Base-by-base conservation (phyloP, 2,329 filamentous ascomycete genomes). In the Colletotrichum camelliae region DNA sequence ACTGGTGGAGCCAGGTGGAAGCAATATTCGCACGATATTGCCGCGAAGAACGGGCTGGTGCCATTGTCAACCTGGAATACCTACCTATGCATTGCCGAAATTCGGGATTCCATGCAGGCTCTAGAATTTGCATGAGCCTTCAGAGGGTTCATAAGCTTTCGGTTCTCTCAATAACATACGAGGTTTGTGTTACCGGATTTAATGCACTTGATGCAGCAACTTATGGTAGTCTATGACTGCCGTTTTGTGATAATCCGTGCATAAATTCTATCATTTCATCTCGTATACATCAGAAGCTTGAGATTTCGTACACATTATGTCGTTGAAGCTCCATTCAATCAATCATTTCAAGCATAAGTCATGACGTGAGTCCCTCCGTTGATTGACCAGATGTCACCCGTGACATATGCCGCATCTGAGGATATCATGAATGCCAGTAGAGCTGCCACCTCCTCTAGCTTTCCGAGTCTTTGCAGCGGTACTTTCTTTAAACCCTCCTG, bases 361-460 rank as follows among this genome's bases (percentile, higher is more conserved):
- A 72, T 69, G 10, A 69, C 65, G 8, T 72, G 64, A 12, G 64
- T 69, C 55, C 64, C 70, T 7, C 64, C 65, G 21, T 72, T 62
- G n/a, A 69, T 72, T 7, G 70, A 61, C 70, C 70, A 69, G 21
- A 72, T 69, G 3, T 72, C 70, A 18, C 65, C 70, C 1, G 70
- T 62, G 13, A 69, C 33, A 27, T 72, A 62, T 12, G 70, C 70
- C n/a, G 65, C 65, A 24, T 72, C 70, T 13, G 70, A 68, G 18
- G 70, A 72, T 7, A 72, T 68, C 70, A 69, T 69, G 18, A 62
- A 62, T 3, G 70, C 70, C 29, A 72, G 35, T 7, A 69, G 39
- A 9, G 55, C 70, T n/a, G 64, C 70, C 10, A 72, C 70, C 27
- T 72, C 70, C 35, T 72, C 70, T 18, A 62, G 29, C 27, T 69